Base-by-base conservation (phyloP, 2,329 filamentous ascomycete species). In the Immersiporthe knoxdaviesiana region DNA sequence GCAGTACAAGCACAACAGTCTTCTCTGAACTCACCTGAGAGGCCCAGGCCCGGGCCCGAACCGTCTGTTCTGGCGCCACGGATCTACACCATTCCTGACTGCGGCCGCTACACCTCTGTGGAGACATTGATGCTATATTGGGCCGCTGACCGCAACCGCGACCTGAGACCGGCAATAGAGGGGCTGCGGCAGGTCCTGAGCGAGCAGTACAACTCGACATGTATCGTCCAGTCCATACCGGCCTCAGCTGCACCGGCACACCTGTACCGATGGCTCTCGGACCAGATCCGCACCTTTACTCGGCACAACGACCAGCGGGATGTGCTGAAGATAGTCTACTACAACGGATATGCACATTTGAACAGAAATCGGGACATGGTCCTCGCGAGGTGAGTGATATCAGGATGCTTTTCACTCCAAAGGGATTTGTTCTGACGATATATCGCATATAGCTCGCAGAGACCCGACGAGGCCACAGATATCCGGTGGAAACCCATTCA, bases 401-500 rank as follows among this genome's bases (percentile, higher is more conserved):
- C 35, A 58, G 12, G n/a, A 21, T 35, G 3, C 21, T 27, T n/a
- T n/a, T n/a, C n/a, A n/a, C n/a, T n/a, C n/a, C n/a, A n/a, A n/a
- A n/a, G n/a, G n/a, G n/a, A n/a, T n/a, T n/a, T n/a, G n/a, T n/a
- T n/a, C 67, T 68, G 35, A 68, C 67, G 8, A 21, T 24, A 2
- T 4, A 4, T 24, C 11, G 18, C n/a, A 3, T 60, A 50, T 72
- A 88, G 86, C 76, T 85, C 85, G 62, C 81, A 79, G 67, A 81
- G 84, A 73, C 75, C 77, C 32, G 79, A 82, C 37, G 80, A 81
- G 65, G 79, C 81, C 5, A 82, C 82, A 30, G 82, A 80, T 7
- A 85, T 88, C 62, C 79, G 85, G 62, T 89, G 87, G 87, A 85
- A 81, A 69, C 82, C 82, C 27, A 84, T 89, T 50, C 86, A 88